These are phyloP conservation scores for Sergeia podlipaevii DNA, from an alignment of 208 protist species.

Conservation along the genomic window DNA sequence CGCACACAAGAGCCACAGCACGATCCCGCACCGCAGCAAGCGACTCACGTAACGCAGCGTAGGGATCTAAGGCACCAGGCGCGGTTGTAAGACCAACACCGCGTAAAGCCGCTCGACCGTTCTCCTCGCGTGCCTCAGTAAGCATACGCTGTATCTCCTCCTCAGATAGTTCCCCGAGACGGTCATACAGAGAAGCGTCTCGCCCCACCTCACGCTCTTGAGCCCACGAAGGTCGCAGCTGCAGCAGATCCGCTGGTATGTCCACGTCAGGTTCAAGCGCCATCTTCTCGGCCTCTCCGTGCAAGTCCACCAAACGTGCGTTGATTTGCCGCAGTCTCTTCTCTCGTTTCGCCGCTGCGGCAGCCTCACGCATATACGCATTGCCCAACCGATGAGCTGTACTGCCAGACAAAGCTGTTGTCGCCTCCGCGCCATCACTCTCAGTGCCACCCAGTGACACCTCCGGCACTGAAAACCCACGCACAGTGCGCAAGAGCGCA, in stretches of 20 bases:
- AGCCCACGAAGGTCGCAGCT: conserved; percentile 22
- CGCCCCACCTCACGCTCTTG: too few species aligned
- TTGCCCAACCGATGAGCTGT: conserved; percentile 28
- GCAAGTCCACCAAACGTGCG: conserved; percentile 19
- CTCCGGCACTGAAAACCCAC: neutral
- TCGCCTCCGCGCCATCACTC: neutral
- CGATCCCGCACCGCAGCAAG: conserved; percentile 1
- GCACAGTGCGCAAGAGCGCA: too few species aligned
- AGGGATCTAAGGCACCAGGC: neutral
- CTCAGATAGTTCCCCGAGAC: too few species aligned
- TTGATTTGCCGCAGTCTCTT: conserved; percentile 36
- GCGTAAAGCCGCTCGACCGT: conserved; percentile 11
- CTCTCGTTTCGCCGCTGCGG: conserved; percentile 1
- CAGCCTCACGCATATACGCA: conserved; percentile 35
- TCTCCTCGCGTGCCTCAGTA: conserved; percentile 35
- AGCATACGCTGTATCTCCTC: conserved; percentile 44
- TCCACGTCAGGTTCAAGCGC: conserved; percentile 14
- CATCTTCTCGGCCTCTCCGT: conserved; percentile 19
- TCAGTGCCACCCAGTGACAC: neutral
- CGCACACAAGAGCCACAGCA: conserved; percentile 10
- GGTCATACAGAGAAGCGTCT: too few species aligned
- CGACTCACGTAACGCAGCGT: conserved; percentile 6
- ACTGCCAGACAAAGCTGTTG: too few species aligned
- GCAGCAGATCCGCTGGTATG: conserved; percentile 10
- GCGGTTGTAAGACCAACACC: neutral